Evolutionary conservation across 2,329 filamentous ascomycete genomes (phyloP).

Genomic region (Lanzia echinophila): DNA sequence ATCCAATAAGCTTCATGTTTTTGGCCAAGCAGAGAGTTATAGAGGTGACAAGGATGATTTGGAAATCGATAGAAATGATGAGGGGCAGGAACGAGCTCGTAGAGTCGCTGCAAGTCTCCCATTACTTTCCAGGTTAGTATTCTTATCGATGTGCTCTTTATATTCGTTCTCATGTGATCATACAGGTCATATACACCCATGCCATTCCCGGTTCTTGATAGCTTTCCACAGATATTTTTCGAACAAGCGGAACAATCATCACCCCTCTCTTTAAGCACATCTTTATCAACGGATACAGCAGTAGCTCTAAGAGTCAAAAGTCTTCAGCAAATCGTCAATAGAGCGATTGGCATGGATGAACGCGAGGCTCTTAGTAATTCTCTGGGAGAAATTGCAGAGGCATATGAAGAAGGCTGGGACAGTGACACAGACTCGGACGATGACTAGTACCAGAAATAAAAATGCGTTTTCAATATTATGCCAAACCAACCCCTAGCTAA

Average conservation of each 20-base stretch:
- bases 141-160: constrained; percentile 3
- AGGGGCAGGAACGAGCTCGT: constrained; percentile 29
- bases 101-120: constrained; percentile 28
- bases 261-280: constrained; percentile 45
- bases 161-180: neutral
- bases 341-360: constrained; percentile 66
- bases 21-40: constrained; percentile 32
- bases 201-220: constrained; percentile 72
- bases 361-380: constrained; percentile 77
- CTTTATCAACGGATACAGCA: constrained; percentile 67
- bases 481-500: neutral
- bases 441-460: constrained; percentile 18
- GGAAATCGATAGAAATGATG: constrained; percentile 19
- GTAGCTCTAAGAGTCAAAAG: constrained; percentile 63
- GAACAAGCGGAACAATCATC: constrained; percentile 32
- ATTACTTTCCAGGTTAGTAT: constrained; percentile 28
- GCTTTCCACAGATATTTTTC: constrained; percentile 71
- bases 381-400: constrained; percentile 75
- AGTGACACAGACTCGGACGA: constrained; percentile 70
- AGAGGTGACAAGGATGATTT: constrained; percentile 24
- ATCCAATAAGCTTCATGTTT: constrained; percentile 29
- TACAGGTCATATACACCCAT: constrained; percentile 41
- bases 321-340: constrained; percentile 57
- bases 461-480: neutral
- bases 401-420: constrained; percentile 83